Conservation (phyloP, 345 rosid genomes). For the Hypericum androsaemum region DNA sequence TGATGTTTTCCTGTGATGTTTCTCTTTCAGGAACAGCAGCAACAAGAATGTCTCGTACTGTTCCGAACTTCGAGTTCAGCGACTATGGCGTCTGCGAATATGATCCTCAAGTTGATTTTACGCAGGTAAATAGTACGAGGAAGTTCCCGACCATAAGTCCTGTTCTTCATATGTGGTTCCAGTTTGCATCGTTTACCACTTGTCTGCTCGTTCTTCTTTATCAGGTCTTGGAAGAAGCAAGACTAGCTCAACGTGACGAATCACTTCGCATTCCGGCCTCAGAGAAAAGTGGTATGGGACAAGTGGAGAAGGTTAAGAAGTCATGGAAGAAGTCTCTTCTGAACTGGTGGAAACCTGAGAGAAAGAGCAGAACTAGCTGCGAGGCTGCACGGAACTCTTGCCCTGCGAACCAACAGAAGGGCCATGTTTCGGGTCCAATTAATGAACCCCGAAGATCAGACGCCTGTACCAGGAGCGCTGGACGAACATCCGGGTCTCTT, state of each 20-base stretch:
- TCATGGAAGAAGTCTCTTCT: slow-evolving; percentile 41
- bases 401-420: slow-evolving; percentile 21
- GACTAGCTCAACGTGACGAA: slow-evolving; percentile 21
- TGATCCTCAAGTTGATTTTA: slow-evolving; percentile 38
- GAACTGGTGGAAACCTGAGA: slow-evolving; percentile 44
- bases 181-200: not conserved
- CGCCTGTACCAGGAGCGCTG: slow-evolving; percentile 10
- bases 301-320: slow-evolving; percentile 29
- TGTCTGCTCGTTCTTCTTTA: slow-evolving; percentile 5
- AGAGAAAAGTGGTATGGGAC: slow-evolving; percentile 13
- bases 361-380: slow-evolving; percentile 20
- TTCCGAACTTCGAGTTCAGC: slow-evolving; percentile 20
- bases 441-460: slow-evolving; percentile 12
- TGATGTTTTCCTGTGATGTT: not conserved
- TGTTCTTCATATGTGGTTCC: not conserved
- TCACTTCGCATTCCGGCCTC: slow-evolving; percentile 14
- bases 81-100: slow-evolving; percentile 29
- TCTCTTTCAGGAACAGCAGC: slow-evolving; percentile 5
- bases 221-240: slow-evolving; percentile 56
- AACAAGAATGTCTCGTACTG: slow-evolving; percentile 21
- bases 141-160: not conserved
- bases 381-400: slow-evolving; percentile 13
- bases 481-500: slow-evolving; percentile 35
- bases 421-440: slow-evolving; percentile 39
- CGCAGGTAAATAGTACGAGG: slow-evolving; percentile 25